These are phyloP conservation scores for Naganishia sp. DNA, from an alignment of 1,284 basidiomycete genomes.

Conservation along the genomic window DNA sequence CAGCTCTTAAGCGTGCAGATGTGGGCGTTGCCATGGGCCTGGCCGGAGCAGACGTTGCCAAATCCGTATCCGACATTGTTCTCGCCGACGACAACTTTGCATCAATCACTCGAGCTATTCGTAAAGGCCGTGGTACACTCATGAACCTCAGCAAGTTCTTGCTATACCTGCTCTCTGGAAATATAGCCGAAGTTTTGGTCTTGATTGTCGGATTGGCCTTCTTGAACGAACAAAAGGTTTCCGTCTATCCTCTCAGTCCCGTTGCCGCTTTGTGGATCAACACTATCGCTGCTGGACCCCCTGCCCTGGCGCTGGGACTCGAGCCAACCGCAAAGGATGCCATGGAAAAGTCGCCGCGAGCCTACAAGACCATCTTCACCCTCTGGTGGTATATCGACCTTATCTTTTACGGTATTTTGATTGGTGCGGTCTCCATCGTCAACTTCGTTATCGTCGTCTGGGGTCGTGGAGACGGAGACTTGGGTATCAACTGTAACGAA, in stretches of 20 bases:
- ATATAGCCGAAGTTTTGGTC: slow-evolving; percentile 64
- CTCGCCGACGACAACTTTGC: slow-evolving; percentile 73
- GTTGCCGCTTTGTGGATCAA: slow-evolving; percentile 65
- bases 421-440: slow-evolving; percentile 61
- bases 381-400: slow-evolving; percentile 61
- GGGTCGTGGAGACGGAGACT: slow-evolving; percentile 54
- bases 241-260: slow-evolving; percentile 69
- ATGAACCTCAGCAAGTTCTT: slow-evolving; percentile 56
- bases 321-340: slow-evolving; percentile 62
- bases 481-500: slow-evolving; percentile 61
- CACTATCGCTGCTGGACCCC: slow-evolving; percentile 59
- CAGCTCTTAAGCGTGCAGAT: slow-evolving; percentile 58
- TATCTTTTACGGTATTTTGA: slow-evolving; percentile 65
- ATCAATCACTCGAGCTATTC: slow-evolving; percentile 66
- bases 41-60: slow-evolving; percentile 68
- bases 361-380: slow-evolving; percentile 61
- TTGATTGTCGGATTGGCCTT: slow-evolving; percentile 68
- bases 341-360: slow-evolving; percentile 62
- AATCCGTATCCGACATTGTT: slow-evolving; percentile 64
- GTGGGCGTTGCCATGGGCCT: slow-evolving; percentile 70
- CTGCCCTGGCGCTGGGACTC: slow-evolving; percentile 64
- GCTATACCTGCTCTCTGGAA: slow-evolving; percentile 60
- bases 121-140: slow-evolving; percentile 64
- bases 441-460: slow-evolving; percentile 44
- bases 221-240: slow-evolving; percentile 60